Evolutionary conservation across 768 basidiomycete species (phyloP), one percentile per base, ranked within the genome.

Genomic region (Serendipita sp.): DNA sequence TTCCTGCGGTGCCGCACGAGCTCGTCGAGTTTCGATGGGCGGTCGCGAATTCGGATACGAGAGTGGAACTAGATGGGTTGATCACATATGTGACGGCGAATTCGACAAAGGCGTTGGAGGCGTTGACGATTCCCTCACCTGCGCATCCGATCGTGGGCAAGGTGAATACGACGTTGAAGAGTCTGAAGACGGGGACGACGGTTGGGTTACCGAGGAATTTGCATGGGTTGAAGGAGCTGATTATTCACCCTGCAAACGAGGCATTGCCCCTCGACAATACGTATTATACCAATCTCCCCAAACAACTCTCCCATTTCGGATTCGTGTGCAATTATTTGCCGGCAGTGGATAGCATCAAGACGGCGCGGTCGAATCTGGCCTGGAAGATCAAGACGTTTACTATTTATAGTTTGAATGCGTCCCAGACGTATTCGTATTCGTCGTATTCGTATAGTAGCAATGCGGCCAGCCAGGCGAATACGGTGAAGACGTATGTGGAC

Each of bases 1-100:
- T 58, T 20, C 24, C 24, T 5, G 5, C 53, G 9, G 53, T 58
- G 11, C 24, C 53, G 26, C 53, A 58, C 20, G 17, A 58, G n/a
- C 53, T 58, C 17, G 0, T 26, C 53, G 53, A 58, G 33, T 58
- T 58, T 58, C 53, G 53, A n/a, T 58, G 53, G 53, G 22, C 53
- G 1, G 33, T 58, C 4, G 9, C 17, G 4, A 30, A 28, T n/a
- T n/a, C 53, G n/a, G 30, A 22, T 9, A 1, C 20, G 9, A 9
- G 17, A 2, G 11, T 9, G 11, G 53, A 34, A 11, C 17, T 58
- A 9, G 53, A 58, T 31, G 53, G 31, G 22, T 28, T n/a, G 17
- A 58, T 58, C 11, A 24, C 53, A 4, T 58, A 58, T 31, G 24
- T 58, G 53, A 58, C 53, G 2, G 53, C 53, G 17, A 28, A 58